A percentile compares a stretch with the other conserved stretches of the same genome.
phyloP scores from a whole-genome alignment of 306 rosid species.

The Castanea crenata region DNA sequence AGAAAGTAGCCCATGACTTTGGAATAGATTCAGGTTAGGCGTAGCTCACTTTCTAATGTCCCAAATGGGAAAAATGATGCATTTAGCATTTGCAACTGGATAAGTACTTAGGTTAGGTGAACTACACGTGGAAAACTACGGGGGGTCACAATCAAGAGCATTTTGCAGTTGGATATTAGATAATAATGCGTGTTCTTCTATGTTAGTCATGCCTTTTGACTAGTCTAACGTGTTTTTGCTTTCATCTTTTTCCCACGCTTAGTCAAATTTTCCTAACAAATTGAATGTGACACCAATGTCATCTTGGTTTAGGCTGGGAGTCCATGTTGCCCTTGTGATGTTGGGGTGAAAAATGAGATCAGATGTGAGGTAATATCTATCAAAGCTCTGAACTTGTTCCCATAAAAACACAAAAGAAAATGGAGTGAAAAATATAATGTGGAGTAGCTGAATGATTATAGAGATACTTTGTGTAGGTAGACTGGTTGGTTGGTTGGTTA shows the following conservation, averaged over 20 bases:
- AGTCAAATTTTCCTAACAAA: conserved; percentile 22
- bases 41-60: conserved; percentile 23
- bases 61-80: conserved; percentile 16
- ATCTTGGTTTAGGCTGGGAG: conserved; percentile 1
- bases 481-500: too few relatives aligned
- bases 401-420: background rate
- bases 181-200: background rate
- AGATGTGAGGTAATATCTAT: background rate
- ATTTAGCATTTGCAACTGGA: conserved; percentile 24
- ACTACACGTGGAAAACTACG: conserved; percentile 48
- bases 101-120: conserved; percentile 37
- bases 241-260: background rate
- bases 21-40: conserved; percentile 27
- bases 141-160: conserved; percentile 32
- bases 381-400: background rate
- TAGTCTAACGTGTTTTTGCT: conserved; percentile 3
- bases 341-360: background rate
- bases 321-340: background rate
- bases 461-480: too few relatives aligned
- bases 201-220: conserved; percentile 22
- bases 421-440: background rate
- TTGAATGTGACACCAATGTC: conserved; percentile 13
- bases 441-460: too few relatives aligned
- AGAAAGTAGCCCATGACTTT: background rate
- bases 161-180: conserved; percentile 11